These are phyloP conservation scores for Elaeis guineensis DNA, from an alignment of 176 grass and related monocot species.

Conservation along the genomic window DNA sequence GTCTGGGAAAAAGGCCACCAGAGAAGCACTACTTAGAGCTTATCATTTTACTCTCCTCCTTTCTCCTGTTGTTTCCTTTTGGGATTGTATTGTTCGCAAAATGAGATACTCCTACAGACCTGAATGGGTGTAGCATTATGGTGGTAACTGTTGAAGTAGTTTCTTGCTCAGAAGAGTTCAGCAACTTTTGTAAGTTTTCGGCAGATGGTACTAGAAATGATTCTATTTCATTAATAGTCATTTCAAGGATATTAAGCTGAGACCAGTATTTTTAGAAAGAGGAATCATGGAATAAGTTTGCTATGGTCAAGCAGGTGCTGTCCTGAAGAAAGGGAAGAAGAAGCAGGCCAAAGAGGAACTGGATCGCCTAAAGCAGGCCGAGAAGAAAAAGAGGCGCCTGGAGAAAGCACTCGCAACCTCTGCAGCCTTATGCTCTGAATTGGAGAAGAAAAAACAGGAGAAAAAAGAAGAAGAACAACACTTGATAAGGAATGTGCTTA, in stretches of 20 bases:
- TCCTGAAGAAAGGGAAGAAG: slow-evolving; percentile 54
- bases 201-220: slow-evolving; percentile 27
- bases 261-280: no score
- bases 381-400: slow-evolving; percentile 64
- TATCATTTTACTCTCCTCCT: slow-evolving; percentile 57
- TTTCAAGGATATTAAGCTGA: slow-evolving; percentile 4
- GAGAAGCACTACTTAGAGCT: slow-evolving; percentile 42
- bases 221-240: slow-evolving; percentile 19
- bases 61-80: slow-evolving; percentile 65
- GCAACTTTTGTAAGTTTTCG: slow-evolving; percentile 9
- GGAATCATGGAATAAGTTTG: slow-evolving; percentile 55
- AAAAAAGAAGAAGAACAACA: slow-evolving; percentile 72
- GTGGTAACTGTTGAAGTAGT: slow-evolving; percentile 5
- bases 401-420: slow-evolving; percentile 74
- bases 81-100: slow-evolving; percentile 93
- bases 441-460: slow-evolving; percentile 75
- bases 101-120: slow-evolving; percentile 91
- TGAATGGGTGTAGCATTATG: slow-evolving; percentile 71
- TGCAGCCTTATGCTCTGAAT: slow-evolving; percentile 53
- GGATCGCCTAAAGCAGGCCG: slow-evolving; percentile 45
- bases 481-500: slow-evolving; percentile 94
- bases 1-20: slow-evolving; percentile 26
- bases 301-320: slow-evolving; percentile 22
- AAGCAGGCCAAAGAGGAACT: slow-evolving; percentile 45
- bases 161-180: slow-evolving; percentile 10